phyloP scores from a whole-genome alignment of 257 asterid genomes.

The Anisodus tanguticus region DNA sequence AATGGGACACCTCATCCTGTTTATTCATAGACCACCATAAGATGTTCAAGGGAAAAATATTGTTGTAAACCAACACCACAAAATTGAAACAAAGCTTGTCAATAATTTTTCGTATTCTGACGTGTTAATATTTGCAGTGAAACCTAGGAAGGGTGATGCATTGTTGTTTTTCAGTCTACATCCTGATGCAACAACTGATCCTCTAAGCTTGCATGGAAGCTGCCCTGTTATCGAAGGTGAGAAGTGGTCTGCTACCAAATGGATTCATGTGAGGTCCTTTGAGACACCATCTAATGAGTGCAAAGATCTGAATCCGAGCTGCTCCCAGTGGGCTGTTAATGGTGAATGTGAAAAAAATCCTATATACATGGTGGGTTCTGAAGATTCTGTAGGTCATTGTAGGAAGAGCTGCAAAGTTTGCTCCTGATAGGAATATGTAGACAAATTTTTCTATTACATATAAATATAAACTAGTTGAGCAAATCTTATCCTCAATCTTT shows the following conservation, averaged over 20 bases:
- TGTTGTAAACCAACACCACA: neutral
- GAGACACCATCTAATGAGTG: constrained; percentile 48
- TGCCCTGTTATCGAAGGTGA: constrained; percentile 93
- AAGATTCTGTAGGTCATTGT: constrained; percentile 50
- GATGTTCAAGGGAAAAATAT: neutral
- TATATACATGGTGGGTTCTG: constrained; percentile 63
- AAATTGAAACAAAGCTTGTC: constrained; percentile 6
- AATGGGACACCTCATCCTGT: constrained; percentile 1
- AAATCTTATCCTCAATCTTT: neutral
- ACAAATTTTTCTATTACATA: neutral
- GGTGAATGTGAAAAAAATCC: constrained; percentile 84
- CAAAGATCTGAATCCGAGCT: constrained; percentile 52
- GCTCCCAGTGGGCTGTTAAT: constrained; percentile 61
- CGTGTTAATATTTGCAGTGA: constrained; percentile 52
- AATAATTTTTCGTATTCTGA: constrained; percentile 19
- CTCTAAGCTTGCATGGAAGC: constrained; percentile 84
- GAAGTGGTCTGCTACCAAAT: constrained; percentile 94
- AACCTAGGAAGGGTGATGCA: constrained; percentile 81
- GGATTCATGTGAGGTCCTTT: constrained; percentile 83
- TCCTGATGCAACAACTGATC: constrained; percentile 75
- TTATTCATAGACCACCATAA: neutral
- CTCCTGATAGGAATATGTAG: constrained; percentile 41
- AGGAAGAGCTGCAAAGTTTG: constrained; percentile 85
- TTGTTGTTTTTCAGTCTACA: constrained; percentile 90
- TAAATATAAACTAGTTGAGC: neutral